Evolutionary conservation across 495 filamentous ascomycete species (phyloP), one percentile per base, ranked within the genome.

Genomic region (Podospora australis): DNA sequence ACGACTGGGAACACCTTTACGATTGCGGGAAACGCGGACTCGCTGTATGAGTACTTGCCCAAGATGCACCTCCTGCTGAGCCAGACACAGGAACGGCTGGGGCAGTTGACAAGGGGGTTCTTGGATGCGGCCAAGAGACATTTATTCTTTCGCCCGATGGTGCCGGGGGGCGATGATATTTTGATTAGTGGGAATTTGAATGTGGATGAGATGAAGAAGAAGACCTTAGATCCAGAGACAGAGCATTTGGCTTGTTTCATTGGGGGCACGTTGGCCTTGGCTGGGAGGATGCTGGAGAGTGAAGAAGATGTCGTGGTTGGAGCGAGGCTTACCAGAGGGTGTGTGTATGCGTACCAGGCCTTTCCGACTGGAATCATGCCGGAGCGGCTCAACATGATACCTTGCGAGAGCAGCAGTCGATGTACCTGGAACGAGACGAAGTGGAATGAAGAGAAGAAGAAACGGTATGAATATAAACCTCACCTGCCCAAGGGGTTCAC

Each of bases 21-120:
- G 0, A 68, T 96, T 13, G 91, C 87, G 17, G 87, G 79, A 9
- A 73, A 82, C 66, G 81, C 87, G 11, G 91, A 96, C 66, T 94
- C 87, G 6, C 76, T 84, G 2, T 96, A 95, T 59, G 91, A 96
- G 63, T 95, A 96, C 62, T 65, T 97, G 30, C 86, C 90, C 14
- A 97, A 81, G 57, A 73, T 77, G 64, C 66, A 72, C 44, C 66
- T 73, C 23, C 52, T 72, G 17, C 43, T 64, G 20, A 59, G 59
- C 21, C 66, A 66, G 2, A 52, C 54, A 20, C 44, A 61, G 26
- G 54, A 61, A 17, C 46, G 62, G 13, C 70, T 66, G 55, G 48
- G 62, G 63, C 50, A 58, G 49, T 46, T 72, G 60, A 53, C 72
- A 44, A 57, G 63, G 48, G 71, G 67, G n/a, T 73, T 81, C 35